These are phyloP conservation scores for Oxytropis ochrocephala DNA, from an alignment of 306 rosid species.

Conservation along the genomic window DNA sequence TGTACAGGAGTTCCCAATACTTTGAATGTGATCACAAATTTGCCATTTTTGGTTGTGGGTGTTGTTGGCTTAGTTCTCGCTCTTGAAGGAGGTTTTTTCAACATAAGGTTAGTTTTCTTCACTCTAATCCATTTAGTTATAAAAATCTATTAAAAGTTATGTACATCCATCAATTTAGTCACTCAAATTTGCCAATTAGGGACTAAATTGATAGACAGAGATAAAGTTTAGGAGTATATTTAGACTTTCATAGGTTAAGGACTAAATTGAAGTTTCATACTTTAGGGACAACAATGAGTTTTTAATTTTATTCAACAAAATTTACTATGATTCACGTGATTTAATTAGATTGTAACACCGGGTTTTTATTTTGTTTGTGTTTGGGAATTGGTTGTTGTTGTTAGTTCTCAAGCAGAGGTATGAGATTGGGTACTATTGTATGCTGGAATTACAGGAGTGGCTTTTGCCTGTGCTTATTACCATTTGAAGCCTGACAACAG, in stretches of 20 bases:
- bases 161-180: too few species aligned
- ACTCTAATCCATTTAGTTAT: too few species aligned
- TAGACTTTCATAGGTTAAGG: too few species aligned
- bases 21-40: conserved; percentile 62
- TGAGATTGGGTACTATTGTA: conserved; percentile 52
- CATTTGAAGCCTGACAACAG: conserved; percentile 50
- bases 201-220: too few species aligned
- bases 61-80: conserved; percentile 55
- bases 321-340: background rate
- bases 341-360: background rate
- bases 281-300: too few species aligned
- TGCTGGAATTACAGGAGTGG: conserved; percentile 43
- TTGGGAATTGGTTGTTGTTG: conserved; percentile 11
- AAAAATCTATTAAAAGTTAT: too few species aligned
- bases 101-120: conserved; percentile 30
- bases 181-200: too few species aligned
- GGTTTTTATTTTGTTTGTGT: conserved; percentile 2
- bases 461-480: conserved; percentile 63
- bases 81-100: conserved; percentile 44
- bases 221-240: too few species aligned
- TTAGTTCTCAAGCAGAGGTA: conserved; percentile 36
- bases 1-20: conserved; percentile 62
- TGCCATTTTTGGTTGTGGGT: conserved; percentile 68
- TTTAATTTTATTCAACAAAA: background rate
- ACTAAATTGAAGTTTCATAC: too few species aligned